Evolutionary conservation across 805 yeast genomes (phyloP), one percentile per base, ranked within the genome.

Genomic region (Yarrowia alimentaria): DNA sequence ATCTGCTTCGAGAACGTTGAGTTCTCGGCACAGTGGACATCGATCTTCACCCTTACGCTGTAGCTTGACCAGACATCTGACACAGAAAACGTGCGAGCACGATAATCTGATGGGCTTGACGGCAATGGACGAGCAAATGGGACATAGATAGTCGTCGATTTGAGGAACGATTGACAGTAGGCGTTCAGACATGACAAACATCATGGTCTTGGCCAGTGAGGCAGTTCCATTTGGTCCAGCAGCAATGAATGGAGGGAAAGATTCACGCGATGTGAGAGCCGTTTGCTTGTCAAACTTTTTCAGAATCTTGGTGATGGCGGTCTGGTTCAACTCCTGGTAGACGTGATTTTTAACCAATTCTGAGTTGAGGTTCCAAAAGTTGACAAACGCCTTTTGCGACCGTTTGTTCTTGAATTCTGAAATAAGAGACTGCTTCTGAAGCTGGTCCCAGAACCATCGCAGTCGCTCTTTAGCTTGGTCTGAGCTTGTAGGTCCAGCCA

Each of bases 281-380:
- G 91, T 84, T 58, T 78, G 82, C 61, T 84, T 84, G 58, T 85
- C 89, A 58, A 85, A 84, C 61, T 84, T 84, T 61, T 84, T 83
- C 60, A 83, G 68, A 54, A 84, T 84, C 63, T 84, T 84, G 13
- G 74, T 66, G 30, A 82, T 73, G 0, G 91, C 91, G 32, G 77
- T 71, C 25, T 75, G 68, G 63, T 84, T 84, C 54, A 83, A 70
- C 7, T 75, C 68, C 58, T 81, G 84, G 60, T 79, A 84, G 55
- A 78, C 76, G 22, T 80, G 69, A 9, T 78, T 73, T 58, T 77
- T 77, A 33, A 84, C 60, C 16, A 84, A 64, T 52, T 76, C 76
- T 24, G 69, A 64, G 61, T 84, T 84, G 57, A 83, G 59, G 3
- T 65, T 63, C 53, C 77, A 66, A 57, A 84, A 84, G 33, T 72